Conservation (phyloP, 2,329 filamentous ascomycete species). For the Ophiostoma novo-ulmi region DNA sequence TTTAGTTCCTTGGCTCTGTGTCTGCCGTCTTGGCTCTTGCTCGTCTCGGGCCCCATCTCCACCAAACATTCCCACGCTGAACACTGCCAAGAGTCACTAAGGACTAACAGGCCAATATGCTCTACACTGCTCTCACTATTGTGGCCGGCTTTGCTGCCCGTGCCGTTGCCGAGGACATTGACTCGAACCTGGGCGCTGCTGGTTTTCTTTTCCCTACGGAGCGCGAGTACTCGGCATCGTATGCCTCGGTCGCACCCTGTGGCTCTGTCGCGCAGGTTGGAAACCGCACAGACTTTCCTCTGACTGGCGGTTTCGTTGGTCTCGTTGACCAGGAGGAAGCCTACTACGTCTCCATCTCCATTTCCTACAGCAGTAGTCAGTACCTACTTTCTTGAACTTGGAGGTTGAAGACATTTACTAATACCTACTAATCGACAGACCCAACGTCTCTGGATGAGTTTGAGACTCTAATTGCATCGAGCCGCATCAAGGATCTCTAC, state of each 20-base stretch:
- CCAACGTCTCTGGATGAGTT: slow-evolving; percentile 31
- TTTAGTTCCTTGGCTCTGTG: neutral
- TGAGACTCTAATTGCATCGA: slow-evolving; percentile 30
- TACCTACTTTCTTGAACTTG: neutral
- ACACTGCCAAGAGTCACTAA: neutral
- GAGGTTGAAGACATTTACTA: neutral
- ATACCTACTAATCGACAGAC: neutral
- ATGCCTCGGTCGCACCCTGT: slow-evolving; percentile 49
- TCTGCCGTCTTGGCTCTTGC: neutral
- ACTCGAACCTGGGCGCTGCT: slow-evolving; percentile 37
- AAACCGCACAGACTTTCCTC: slow-evolving; percentile 39
- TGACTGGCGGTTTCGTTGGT: neutral
- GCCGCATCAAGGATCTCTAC: slow-evolving; percentile 31
- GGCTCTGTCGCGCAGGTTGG: slow-evolving; percentile 42
- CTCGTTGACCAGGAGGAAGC: neutral
- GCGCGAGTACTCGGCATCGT: slow-evolving; percentile 45
- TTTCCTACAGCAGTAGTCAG: neutral
- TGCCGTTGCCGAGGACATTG: neutral
- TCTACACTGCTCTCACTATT: neutral
- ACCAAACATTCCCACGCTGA: neutral
- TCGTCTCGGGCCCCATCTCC: neutral
- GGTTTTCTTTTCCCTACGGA: slow-evolving; percentile 52
- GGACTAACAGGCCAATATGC: neutral
- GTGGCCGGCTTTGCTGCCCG: slow-evolving; percentile 4
- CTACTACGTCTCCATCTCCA: neutral